Evolutionary conservation across 345 rosid species (phyloP).

Genomic region (Atalantia buxifolia): DNA sequence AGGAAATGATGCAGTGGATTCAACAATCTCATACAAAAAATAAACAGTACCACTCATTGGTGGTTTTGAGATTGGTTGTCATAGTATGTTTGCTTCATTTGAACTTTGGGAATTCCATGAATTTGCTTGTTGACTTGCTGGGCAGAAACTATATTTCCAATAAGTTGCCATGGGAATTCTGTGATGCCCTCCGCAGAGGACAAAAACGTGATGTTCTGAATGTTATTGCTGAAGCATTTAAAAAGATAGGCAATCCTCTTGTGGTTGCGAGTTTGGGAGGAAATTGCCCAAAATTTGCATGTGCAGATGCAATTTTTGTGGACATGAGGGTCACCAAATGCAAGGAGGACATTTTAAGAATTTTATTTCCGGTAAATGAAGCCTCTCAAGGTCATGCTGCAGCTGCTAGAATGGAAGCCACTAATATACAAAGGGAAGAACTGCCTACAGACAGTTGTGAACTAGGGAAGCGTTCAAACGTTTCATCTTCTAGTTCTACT

Average conservation of each 20-base stretch:
- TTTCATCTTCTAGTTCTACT: slow-evolving; percentile 1
- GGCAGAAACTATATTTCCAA: slow-evolving; percentile 7
- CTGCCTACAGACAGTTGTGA: background rate
- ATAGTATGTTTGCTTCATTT: slow-evolving; percentile 28
- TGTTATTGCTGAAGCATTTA: slow-evolving; percentile 27
- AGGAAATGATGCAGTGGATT: slow-evolving; percentile 33
- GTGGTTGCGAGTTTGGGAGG: slow-evolving; percentile 17
- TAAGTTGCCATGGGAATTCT: slow-evolving; percentile 21
- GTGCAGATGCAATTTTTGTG: slow-evolving; percentile 25
- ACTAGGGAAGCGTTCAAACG: slow-evolving; percentile 5
- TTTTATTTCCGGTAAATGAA: slow-evolving; percentile 19
- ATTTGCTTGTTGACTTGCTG: slow-evolving; percentile 21
- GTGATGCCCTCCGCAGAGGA: slow-evolving; percentile 7
- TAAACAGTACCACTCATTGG: background rate
- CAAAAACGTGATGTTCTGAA: background rate
- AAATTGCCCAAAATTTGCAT: background rate
- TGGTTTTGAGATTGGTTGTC: slow-evolving; percentile 36
- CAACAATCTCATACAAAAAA: background rate
- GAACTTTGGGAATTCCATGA: slow-evolving; percentile 23
- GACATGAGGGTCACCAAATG: slow-evolving; percentile 24
- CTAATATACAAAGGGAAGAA: background rate
- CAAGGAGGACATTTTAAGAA: slow-evolving; percentile 24
- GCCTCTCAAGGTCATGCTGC: background rate
- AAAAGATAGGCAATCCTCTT: slow-evolving; percentile 31
- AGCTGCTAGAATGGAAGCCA: background rate